Conservation (phyloP, 371 early-diverging fungal species). For the Mucor irregularis region DNA sequence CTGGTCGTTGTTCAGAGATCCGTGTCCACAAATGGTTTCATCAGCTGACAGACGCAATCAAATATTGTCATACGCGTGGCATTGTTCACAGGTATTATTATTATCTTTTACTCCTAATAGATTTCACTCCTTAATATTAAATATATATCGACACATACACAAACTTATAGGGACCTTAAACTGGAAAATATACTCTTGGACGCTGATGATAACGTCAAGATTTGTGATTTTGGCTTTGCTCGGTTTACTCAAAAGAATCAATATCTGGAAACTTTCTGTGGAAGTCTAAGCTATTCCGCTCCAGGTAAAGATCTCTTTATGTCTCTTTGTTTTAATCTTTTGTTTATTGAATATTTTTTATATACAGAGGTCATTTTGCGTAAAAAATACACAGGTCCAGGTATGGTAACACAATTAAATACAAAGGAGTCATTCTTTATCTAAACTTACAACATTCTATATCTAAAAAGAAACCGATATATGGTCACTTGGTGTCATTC, state of each 20-base stretch:
- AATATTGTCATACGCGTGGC: slow-evolving; percentile 74
- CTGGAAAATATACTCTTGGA: slow-evolving; percentile 85
- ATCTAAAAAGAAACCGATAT: slow-evolving; percentile 71
- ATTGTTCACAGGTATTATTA: slow-evolving; percentile 64
- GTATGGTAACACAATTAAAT: slow-evolving; percentile 33
- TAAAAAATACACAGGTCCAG: slow-evolving; percentile 78
- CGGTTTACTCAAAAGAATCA: slow-evolving; percentile 66
- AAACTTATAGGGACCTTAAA: slow-evolving; percentile 70
- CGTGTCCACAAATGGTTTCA: slow-evolving; percentile 67
- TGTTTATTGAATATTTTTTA: neutral
- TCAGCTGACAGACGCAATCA: slow-evolving; percentile 75
- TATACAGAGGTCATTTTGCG: slow-evolving; percentile 67
- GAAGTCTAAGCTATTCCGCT: slow-evolving; percentile 82
- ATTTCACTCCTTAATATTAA: neutral
- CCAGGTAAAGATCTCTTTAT: slow-evolving; percentile 58
- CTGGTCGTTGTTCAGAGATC: slow-evolving; percentile 57
- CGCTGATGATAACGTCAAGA: slow-evolving; percentile 71
- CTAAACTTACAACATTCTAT: slow-evolving; percentile 2
- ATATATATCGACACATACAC: neutral
- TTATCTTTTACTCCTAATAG: neutral
- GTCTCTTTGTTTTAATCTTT: neutral
- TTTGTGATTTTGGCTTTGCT: slow-evolving; percentile 94
- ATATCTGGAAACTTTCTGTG: slow-evolving; percentile 84
- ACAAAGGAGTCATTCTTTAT: neutral
- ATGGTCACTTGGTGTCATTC: slow-evolving; percentile 86